Conservation (phyloP, 495 filamentous ascomycete genomes). For the Penicillium cosmopolitanum region DNA sequence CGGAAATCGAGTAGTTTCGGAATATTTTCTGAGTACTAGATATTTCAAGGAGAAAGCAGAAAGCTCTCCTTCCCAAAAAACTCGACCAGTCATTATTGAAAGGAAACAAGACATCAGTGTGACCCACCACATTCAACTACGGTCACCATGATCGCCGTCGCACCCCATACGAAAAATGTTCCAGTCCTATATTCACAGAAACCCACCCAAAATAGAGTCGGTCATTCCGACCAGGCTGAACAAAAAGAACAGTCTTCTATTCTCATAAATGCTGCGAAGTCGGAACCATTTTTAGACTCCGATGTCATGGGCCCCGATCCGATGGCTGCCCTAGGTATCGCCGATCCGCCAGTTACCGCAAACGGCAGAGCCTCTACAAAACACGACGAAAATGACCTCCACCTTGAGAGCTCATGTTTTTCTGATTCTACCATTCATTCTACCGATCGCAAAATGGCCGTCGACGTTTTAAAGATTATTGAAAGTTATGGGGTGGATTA, state of each 20-base stretch:
- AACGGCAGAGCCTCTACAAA: conserved; percentile 24
- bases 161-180: conserved; percentile 19
- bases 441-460: conserved; percentile 15
- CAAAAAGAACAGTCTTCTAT: conserved; percentile 5
- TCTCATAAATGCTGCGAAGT: conserved; percentile 7
- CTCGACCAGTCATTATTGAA: neutral
- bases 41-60: neutral
- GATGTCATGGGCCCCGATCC: neutral
- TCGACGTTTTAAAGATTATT: conserved; percentile 30
- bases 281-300: conserved; percentile 7
- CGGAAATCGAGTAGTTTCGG: conserved; percentile 3
- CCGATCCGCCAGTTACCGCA: conserved; percentile 18
- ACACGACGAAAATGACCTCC: conserved; percentile 11
- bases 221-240: neutral
- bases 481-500: conserved; percentile 37
- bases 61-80: neutral
- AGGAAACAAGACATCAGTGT: conserved; percentile 9
- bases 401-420: conserved; percentile 4
- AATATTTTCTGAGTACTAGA: conserved; percentile 1
- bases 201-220: conserved; percentile 11
- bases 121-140: conserved; percentile 12
- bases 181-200: conserved; percentile 12
- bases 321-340: neutral
- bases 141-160: conserved; percentile 27
- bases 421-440: neutral